These are phyloP conservation scores for Coemansia sp. DNA, from an alignment of 192 early-diverging fungal species.

Conservation along the genomic window DNA sequence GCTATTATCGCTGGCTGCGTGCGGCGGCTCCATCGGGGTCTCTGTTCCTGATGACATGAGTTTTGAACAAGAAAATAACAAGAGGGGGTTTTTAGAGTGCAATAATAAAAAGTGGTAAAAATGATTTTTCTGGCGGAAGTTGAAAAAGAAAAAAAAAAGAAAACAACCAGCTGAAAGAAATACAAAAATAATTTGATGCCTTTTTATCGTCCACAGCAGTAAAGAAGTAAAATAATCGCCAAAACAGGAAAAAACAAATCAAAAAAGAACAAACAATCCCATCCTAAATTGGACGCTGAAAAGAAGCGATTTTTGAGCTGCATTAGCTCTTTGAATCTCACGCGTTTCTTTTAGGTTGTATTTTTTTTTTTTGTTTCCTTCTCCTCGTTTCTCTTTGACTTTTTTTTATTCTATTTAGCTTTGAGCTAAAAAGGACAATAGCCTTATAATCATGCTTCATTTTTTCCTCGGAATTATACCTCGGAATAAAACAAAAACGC, in stretches of 20 bases:
- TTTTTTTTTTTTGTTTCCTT: too few relatives aligned
- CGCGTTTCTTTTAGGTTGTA: background rate
- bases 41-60: constrained; percentile 39
- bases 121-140: constrained; percentile 27
- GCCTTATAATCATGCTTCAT: background rate
- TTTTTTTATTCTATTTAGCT: background rate
- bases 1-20: constrained; percentile 4
- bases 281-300: background rate
- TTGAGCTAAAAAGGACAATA: background rate
- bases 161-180: background rate
- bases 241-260: background rate
- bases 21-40: constrained; percentile 32
- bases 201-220: constrained; percentile 2
- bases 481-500: background rate
- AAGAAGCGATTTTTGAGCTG: background rate
- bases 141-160: background rate
- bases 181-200: background rate
- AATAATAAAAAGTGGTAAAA: background rate
- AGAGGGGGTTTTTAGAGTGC: background rate
- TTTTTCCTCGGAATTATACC: background rate
- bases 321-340: background rate
- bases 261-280: background rate
- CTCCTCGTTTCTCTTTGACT: background rate
- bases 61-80: background rate
- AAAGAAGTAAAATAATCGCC: background rate